Evolutionary conservation across 768 basidiomycete species (phyloP), one percentile per base, ranked within the genome.

Genomic region (Neoboletus magnificus): DNA sequence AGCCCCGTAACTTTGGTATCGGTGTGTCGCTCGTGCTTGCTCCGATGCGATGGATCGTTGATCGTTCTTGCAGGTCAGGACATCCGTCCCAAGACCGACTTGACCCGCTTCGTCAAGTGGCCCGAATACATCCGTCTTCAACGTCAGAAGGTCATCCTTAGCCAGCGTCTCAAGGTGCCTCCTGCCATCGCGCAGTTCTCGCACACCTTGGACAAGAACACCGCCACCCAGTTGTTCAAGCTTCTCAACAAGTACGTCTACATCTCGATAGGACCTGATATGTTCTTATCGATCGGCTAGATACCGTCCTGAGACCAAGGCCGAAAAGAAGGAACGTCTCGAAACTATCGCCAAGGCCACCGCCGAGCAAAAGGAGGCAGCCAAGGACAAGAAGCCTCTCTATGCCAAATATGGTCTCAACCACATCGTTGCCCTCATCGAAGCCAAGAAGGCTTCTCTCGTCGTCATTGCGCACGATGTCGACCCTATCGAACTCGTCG

Each of bases 91-190:
- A 82, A 82, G 72, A 83, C 83, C 52, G 96, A 98, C 76, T 76
- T 98, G 62, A 96, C 92, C 55, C 91, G 95, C 73, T 98, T 98
- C 79, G 91, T 98, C 78, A 98, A 97, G 75, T 99, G 96, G 96
- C 96, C 96, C 64, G 93, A 95, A 79, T 98, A 98, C 70, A 85
- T 98, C 65, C 92, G 94, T 70, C 88, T 98, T 44, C 96, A 98
- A 71, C 87, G 96, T 71, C 94, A 98, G 77, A 98, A 98, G 80
- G 93, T 98, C 68, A 96, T 98, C 77, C 87, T 98, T 57, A 79
- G 91, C 83, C 93, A 98, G 78, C 92, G 96, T 67, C 81, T 98
- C 65, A 98, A 98, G 83, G 94, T 97, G 27, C 96, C 96, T 62
- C 96, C 96, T 39, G 92, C 96, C 64, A 95, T 99, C 66, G 91